A percentile compares a stretch with the other conserved stretches of the same genome.
phyloP scores from a whole-genome alignment of 352 stramenopile genomes.

The Pythium folliculosum region DNA sequence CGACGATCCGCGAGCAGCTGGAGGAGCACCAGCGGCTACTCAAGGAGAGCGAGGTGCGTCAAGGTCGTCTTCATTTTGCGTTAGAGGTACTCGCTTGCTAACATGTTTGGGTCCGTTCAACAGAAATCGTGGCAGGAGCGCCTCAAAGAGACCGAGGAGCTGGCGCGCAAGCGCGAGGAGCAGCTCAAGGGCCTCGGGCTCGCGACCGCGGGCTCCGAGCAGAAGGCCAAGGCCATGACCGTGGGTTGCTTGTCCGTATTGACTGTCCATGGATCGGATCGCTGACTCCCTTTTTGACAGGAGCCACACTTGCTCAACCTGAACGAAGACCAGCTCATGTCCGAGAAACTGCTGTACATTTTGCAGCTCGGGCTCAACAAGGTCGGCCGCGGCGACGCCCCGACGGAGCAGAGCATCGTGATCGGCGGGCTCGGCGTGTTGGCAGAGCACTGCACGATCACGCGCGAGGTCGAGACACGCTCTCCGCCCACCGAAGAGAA shows the following conservation, averaged over 20 bases:
- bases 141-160: slow-evolving; percentile 80
- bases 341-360: slow-evolving; percentile 83
- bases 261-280: too few species aligned
- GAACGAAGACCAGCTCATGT: slow-evolving; percentile 88
- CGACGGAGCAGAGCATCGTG: background rate
- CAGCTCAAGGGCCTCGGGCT: slow-evolving; percentile 73
- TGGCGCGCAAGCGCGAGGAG: slow-evolving; percentile 78
- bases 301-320: slow-evolving; percentile 85
- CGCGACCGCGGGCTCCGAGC: slow-evolving; percentile 55
- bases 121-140: slow-evolving; percentile 84
- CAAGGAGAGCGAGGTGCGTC: slow-evolving; percentile 65
- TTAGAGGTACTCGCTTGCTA: background rate
- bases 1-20: slow-evolving; percentile 67
- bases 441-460: slow-evolving; percentile 67
- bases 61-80: background rate
- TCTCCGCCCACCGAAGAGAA: background rate
- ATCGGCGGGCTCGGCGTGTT: slow-evolving; percentile 40
- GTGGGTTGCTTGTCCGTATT: slow-evolving; percentile 17
- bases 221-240: slow-evolving; percentile 56
- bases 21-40: slow-evolving; percentile 79
- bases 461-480: slow-evolving; percentile 28
- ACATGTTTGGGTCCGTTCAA: background rate
- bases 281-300: slow-evolving; percentile 8
- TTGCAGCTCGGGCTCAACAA: slow-evolving; percentile 56
- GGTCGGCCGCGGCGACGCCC: background rate